Evolutionary conservation across 345 rosid species (phyloP).

Genomic region (Sisymbrium irio): DNA sequence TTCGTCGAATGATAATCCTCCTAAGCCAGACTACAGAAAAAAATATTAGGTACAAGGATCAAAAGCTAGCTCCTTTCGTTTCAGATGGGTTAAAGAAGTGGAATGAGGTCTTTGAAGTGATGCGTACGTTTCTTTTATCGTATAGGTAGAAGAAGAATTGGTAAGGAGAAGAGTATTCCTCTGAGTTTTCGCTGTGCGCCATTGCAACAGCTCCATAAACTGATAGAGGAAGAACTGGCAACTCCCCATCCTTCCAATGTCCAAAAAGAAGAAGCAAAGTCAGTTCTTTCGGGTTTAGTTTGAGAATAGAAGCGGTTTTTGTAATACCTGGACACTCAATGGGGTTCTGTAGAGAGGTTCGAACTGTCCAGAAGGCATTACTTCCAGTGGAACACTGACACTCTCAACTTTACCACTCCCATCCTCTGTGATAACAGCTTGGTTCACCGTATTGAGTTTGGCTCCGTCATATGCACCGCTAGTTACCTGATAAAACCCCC

Average conservation of each 20-base stretch:
- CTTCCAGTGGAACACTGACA: slow-evolving; percentile 74
- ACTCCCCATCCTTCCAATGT: slow-evolving; percentile 70
- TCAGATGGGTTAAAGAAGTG: neutral
- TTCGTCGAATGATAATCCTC: slow-evolving; percentile 95
- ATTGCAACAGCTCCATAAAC: slow-evolving; percentile 92
- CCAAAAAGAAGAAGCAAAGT: neutral
- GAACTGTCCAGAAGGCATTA: slow-evolving; percentile 89
- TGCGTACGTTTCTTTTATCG: slow-evolving; percentile 79
- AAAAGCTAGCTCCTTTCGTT: neutral
- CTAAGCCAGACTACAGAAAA: slow-evolving; percentile 66
- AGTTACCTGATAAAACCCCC: slow-evolving; percentile 42
- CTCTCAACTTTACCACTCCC: slow-evolving; percentile 49
- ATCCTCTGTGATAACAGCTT: slow-evolving; percentile 66
- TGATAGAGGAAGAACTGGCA: slow-evolving; percentile 83
- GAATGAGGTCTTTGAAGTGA: neutral
- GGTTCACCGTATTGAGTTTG: slow-evolving; percentile 58
- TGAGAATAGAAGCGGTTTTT: neutral
- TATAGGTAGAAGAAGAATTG: slow-evolving; percentile 91
- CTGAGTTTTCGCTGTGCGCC: slow-evolving; percentile 83
- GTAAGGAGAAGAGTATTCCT: slow-evolving; percentile 85
- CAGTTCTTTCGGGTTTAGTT: neutral
- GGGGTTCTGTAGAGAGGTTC: slow-evolving; percentile 88
- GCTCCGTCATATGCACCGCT: slow-evolving; percentile 81
- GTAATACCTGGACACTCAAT: slow-evolving; percentile 64
- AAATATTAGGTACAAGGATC: neutral